Evolutionary conservation across 176 grass and related monocot genomes (phyloP), one percentile per base, ranked within the genome.

Genomic region (Paspalum vaginatum): DNA sequence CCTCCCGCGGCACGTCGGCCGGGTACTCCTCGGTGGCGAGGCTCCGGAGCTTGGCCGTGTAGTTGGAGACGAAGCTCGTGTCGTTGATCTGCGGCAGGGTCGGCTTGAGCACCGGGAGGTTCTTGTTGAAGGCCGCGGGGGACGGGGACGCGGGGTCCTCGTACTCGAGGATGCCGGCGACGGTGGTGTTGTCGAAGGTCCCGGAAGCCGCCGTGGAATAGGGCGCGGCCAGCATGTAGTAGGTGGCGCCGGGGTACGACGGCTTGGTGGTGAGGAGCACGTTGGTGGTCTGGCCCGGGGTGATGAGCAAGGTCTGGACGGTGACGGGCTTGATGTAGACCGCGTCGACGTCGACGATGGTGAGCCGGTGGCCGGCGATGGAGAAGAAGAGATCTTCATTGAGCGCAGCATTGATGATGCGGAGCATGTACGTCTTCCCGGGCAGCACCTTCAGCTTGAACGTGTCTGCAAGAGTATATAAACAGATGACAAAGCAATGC

Each of bases 321-420:
- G 77, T 86, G 74, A 94, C 68, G 7, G 88, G 91, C 88, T 94
- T 94, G 17, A 88, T 42, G 74, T 91, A 94, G 60, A 87, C 82
- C 0, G 91, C 91, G 67, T 94, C 88, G 21, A 94, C 91, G 2
- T 94, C 91, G 20, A 94, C 85, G 52, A 94, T 50, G 20, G 85
- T 91, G 73, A 94, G 85, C 56, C 40, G 12, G 79, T 94, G 91
- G 32, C 85, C 81, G 32, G 85, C 88, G 79, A 94, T 32, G 68
- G 85, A 88, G 91, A 94, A 94, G 83, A 94, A 94, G 83, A 94
- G 88, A 71, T 91, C 88, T 48, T 91, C 88, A 7, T 94, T 94
- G 87, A 94, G 88, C 32, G 91, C 91, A 48, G 91, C 85, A 61
- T 94, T 94, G 81, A 94, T 84, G 76, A 94, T 71, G 21, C 91